Evolutionary conservation across 1,284 basidiomycete species (phyloP), one percentile per base, ranked within the genome.

Genomic region (Tylopilus sp.): DNA sequence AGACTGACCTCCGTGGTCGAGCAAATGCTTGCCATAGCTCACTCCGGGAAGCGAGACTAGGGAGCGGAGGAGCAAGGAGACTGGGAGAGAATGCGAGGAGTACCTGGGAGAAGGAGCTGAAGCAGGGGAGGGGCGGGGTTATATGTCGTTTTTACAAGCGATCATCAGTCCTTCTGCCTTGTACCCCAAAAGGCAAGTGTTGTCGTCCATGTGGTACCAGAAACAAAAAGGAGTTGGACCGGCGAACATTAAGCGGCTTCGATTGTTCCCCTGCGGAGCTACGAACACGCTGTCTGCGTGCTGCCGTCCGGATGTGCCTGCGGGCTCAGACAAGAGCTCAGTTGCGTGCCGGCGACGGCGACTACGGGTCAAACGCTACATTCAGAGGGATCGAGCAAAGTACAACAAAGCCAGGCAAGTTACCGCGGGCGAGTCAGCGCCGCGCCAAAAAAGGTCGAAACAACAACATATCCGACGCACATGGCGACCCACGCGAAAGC

Each of bases 151-250:
- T 31, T 38, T 33, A 39, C 45, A 53, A 41, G 47, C 55, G 54
- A 42, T 8, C 34, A 10, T 35, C 41, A 39, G 46, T 25, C 36
- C 37, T 43, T 37, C 26, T 45, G 46, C 58, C 46, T 65, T 65
- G 54, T 65, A 10, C 66, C 60, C 15, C 38, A 65, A 55, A 59
- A 65, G 66, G 64, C 46, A 62, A 25, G 52, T 65, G 64, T 35
- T 68, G 55, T 54, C 45, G 29, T 29, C 45, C 60, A 49, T 51
- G 58, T 44, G 51, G 41, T 35, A 33, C 37, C 15, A 44, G 33
- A 47, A 52, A 69, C 66, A 65, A 68, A 66, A 65, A 40, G 41
- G 41, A 36, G 38, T 4, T 47, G 31, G 38, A n/a, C 28, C 46
- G 55, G 52, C 48, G 36, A 59, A 39, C 46, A 30, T 1, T 30